These are phyloP conservation scores for Magnaporthiopsis incrustans DNA, from an alignment of 2,329 filamentous ascomycete species.

Conservation along the genomic window DNA sequence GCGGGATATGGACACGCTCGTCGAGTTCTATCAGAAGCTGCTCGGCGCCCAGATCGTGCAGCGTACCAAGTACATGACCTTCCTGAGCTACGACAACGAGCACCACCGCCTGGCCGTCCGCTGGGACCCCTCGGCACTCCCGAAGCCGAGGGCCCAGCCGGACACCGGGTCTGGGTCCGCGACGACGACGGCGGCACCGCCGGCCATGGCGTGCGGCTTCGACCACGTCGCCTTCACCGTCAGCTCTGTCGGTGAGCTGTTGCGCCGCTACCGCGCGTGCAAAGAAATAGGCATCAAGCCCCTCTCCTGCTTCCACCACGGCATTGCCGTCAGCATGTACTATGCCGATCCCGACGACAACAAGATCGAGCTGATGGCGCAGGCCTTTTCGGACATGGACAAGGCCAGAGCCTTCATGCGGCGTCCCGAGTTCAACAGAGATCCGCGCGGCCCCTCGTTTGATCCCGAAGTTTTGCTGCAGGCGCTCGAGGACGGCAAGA, in stretches of 20 bases:
- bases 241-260: conserved; percentile 25
- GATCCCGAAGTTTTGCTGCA: conserved; percentile 34
- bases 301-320: conserved; percentile 37
- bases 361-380: conserved; percentile 36
- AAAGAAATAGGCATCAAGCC: conserved; percentile 29
- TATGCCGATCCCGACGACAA: conserved; percentile 42
- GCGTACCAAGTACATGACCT: conserved; percentile 14
- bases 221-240: conserved; percentile 36
- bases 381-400: conserved; percentile 29
- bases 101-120: conserved; percentile 39
- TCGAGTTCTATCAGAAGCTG: conserved; percentile 1
- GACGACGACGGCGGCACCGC: background rate
- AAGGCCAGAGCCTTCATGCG: conserved; percentile 33
- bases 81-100: conserved; percentile 37
- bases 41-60: background rate
- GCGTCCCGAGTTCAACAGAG: conserved; percentile 25
- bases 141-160: conserved; percentile 2
- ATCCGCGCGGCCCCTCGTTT: conserved; percentile 34
- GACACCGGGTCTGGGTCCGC: too few relatives aligned
- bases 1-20: background rate
- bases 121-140: conserved; percentile 16
- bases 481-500: conserved; percentile 17
- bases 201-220: conserved; percentile 21
- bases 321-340: conserved; percentile 37
- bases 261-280: conserved; percentile 27